A percentile compares a stretch with the other conserved stretches of the same genome.
These are phyloP conservation scores for Chrysosporium keratinophilum DNA, from an alignment of 2,329 filamentous ascomycete species.

Conservation along the genomic window DNA sequence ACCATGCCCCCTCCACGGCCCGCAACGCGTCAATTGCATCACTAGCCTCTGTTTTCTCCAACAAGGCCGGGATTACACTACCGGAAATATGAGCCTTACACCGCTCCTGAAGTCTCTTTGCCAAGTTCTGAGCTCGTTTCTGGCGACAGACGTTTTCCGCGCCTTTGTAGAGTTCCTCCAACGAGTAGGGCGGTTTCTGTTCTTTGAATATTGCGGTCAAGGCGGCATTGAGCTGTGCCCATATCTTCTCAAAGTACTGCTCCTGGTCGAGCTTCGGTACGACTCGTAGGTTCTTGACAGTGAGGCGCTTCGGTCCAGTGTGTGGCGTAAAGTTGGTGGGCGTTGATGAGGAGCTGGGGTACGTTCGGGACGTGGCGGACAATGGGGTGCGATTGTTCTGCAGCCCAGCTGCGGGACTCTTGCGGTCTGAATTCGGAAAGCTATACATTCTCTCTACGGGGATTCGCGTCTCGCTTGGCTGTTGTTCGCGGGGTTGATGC, in stretches of 20 bases:
- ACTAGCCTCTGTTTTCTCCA: conserved; percentile 44
- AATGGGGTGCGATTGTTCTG: conserved; percentile 22
- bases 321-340: conserved; percentile 57
- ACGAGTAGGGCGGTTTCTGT: conserved; percentile 54
- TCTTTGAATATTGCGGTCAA: conserved; percentile 62
- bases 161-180: conserved; percentile 80
- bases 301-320: conserved; percentile 68
- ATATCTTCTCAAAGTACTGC: conserved; percentile 66
- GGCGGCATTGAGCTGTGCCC: conserved; percentile 62
- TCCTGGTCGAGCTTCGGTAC: conserved; percentile 56
- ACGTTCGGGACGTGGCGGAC: neutral
- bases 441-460: conserved; percentile 45
- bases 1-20: conserved; percentile 56
- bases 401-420: conserved; percentile 18
- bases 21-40: conserved; percentile 56
- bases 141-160: conserved; percentile 86
- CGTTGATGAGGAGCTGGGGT: conserved; percentile 24
- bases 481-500: neutral
- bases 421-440: conserved; percentile 35
- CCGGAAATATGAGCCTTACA: conserved; percentile 54
- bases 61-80: conserved; percentile 49
- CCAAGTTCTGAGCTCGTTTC: conserved; percentile 59
- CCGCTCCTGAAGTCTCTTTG: conserved; percentile 52
- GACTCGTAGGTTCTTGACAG: conserved; percentile 83
- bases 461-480: conserved; percentile 14